These are phyloP conservation scores for Thraustochytrium sp. DNA, from an alignment of 352 stramenopile species.

Conservation along the genomic window DNA sequence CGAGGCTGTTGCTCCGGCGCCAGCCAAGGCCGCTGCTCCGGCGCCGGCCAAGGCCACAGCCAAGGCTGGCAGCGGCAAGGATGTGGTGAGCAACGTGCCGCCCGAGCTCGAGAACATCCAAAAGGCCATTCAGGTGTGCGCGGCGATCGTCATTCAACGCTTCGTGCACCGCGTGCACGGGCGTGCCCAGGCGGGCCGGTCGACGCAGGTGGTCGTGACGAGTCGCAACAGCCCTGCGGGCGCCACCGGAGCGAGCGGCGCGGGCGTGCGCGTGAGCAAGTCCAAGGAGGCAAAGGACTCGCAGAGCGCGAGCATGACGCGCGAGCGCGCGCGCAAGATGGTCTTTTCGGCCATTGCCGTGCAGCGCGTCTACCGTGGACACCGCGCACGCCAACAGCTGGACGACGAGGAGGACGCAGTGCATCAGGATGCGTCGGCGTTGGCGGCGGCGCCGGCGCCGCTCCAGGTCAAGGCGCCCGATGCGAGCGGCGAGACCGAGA, in stretches of 20 bases:
- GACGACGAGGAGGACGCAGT: background rate
- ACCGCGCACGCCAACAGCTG: background rate
- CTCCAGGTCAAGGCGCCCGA: background rate
- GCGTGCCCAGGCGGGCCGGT: too few relatives aligned
- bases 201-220: too few relatives aligned
- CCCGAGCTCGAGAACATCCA: background rate
- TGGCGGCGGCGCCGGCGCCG: background rate
- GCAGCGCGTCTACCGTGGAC: background rate
- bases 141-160: background rate
- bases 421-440: background rate
- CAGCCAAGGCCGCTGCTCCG: background rate
- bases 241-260: background rate
- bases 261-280: background rate
- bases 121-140: background rate
- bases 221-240: background rate
- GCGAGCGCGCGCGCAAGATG: background rate
- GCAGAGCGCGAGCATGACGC: background rate
- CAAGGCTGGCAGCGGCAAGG: background rate
- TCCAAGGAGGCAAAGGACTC: background rate
- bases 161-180: background rate
- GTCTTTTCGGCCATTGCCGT: background rate
- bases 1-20: background rate
- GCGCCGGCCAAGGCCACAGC: background rate
- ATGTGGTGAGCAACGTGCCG: background rate
- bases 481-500: background rate